These are phyloP conservation scores for Panicum miliaceum DNA, from an alignment of 176 grass and related monocot species.

Conservation along the genomic window DNA sequence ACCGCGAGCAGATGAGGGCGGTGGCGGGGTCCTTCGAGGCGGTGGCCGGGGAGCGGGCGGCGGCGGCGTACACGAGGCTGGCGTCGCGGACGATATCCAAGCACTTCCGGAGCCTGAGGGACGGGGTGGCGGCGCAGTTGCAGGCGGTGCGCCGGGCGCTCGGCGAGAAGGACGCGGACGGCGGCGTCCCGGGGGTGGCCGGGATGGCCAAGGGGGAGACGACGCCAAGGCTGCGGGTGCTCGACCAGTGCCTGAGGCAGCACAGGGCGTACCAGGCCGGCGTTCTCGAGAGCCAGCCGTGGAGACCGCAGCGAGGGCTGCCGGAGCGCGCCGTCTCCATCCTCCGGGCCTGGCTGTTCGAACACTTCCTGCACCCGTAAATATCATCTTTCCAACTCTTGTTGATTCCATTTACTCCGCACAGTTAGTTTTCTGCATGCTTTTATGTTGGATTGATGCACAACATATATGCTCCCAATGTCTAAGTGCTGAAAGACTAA, in stretches of 20 bases:
- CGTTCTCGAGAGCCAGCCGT: conserved; percentile 70
- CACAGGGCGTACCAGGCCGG: conserved; percentile 70
- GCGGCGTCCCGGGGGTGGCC: neutral
- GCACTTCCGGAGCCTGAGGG: conserved; percentile 78
- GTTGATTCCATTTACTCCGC: neutral
- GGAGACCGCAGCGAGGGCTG: conserved; percentile 84
- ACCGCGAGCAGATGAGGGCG: conserved; percentile 76
- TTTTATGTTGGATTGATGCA: neutral
- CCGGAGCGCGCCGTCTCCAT: conserved; percentile 82
- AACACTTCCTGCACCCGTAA: conserved; percentile 97
- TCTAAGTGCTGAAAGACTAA: neutral
- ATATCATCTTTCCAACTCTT: conserved; percentile 18
- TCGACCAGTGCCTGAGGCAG: conserved; percentile 87
- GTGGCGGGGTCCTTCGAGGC: conserved; percentile 72
- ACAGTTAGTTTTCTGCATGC: neutral
- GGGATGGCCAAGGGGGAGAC: conserved; percentile 62
- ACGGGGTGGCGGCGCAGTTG: conserved; percentile 69
- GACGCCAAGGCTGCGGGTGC: conserved; percentile 59
- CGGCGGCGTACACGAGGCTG: conserved; percentile 61
- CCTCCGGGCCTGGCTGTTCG: conserved; percentile 85
- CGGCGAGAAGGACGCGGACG: conserved; percentile 65
- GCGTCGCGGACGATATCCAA: conserved; percentile 79
- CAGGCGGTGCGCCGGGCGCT: conserved; percentile 52
- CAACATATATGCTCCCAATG: neutral
- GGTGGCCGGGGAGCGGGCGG: conserved; percentile 68